Base-by-base conservation (phyloP, 345 rosid species). In the Excoecaria agallocha region DNA sequence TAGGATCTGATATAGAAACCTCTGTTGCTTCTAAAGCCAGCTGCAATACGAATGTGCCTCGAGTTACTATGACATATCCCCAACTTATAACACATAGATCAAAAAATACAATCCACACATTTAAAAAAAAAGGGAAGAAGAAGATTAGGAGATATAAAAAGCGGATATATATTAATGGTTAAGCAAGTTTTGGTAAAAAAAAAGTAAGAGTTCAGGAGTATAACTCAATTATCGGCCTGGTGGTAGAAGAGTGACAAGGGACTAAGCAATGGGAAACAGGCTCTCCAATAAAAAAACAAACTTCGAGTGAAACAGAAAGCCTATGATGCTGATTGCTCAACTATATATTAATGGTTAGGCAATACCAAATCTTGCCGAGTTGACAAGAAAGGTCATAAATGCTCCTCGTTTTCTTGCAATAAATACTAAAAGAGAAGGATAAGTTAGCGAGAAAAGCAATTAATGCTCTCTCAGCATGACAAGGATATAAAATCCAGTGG, bases 11-110 rank as follows among this genome's bases (percentile, higher is more conserved):
- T n/a, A 25, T 8, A 57, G 57, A 63, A 7, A 69, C 63, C 75
- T 74, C 73, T 67, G 60, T 74, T 45, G 67, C 58, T 46, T 63
- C 59, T 51, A 70, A 52, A 45, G 17, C 45, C 70, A 81, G 69
- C 88, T 85, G 88, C 86, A 83, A 74, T 67, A 13, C 71, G 79
- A 78, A 41, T 55, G 77, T 76, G 74, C 52, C 73, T 65, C 69
- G 68, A 69, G 76, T 79, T 66, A 79, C 66, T 66, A 50, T n/a
- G 73, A 68, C 24, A 58, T 22, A 58, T 38, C 37, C 74, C 56
- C n/a, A n/a, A 76, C 49, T 19, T 35, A 58, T 56, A 17, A 54
- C 4, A 13, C 24, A 12, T 46, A 25, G 55, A 46, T 46, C 64
- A 19, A 6, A 51, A 15, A 52, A 63, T 25, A 50, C 12, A 61